Conservation (phyloP, 768 basidiomycete species). For the Mycena galericulata region DNA sequence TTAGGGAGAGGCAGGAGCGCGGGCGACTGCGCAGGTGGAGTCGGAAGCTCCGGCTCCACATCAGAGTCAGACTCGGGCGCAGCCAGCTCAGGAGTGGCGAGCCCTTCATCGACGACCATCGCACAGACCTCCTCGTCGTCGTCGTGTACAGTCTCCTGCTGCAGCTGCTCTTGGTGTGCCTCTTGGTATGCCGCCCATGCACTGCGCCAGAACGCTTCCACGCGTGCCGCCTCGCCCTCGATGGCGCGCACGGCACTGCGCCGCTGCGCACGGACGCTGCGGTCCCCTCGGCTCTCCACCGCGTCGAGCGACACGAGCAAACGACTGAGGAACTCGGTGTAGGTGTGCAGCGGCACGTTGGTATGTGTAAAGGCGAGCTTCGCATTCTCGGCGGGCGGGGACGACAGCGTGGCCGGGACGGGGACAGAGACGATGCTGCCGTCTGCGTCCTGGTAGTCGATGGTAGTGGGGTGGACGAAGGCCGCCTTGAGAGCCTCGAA, state of each 20-base stretch:
- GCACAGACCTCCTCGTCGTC: conserved; percentile 31
- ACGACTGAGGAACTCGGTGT: conserved; percentile 71
- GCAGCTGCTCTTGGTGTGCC: conserved; percentile 26
- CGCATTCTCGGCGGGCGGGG: conserved; percentile 34
- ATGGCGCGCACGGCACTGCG: conserved; percentile 66
- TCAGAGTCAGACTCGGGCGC: conserved; percentile 26
- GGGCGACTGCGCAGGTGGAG: conserved; percentile 18
- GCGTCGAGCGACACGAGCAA: conserved; percentile 77
- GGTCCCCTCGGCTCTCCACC: conserved; percentile 73
- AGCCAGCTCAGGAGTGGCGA: conserved; percentile 2
- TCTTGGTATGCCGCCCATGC: conserved; percentile 46
- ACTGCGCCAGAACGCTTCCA: conserved; percentile 61
- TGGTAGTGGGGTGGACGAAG: conserved; percentile 57
- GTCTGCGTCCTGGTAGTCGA: conserved; percentile 60
- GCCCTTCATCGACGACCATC: conserved; percentile 27
- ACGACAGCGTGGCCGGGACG: conserved; percentile 38
- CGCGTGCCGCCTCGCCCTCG: conserved; percentile 67
- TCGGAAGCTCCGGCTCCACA: conserved; percentile 18
- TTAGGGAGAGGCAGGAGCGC: background rate
- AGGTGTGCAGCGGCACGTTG: conserved; percentile 72
- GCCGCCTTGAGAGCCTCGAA: conserved; percentile 56
- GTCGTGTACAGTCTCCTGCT: conserved; percentile 35
- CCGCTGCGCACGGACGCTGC: conserved; percentile 62
- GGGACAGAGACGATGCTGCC: conserved; percentile 44
- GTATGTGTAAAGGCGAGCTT: conserved; percentile 71